These are phyloP conservation scores for Arabidopsis hybrid DNA, from an alignment of 441 rosid species.

Conservation along the genomic window DNA sequence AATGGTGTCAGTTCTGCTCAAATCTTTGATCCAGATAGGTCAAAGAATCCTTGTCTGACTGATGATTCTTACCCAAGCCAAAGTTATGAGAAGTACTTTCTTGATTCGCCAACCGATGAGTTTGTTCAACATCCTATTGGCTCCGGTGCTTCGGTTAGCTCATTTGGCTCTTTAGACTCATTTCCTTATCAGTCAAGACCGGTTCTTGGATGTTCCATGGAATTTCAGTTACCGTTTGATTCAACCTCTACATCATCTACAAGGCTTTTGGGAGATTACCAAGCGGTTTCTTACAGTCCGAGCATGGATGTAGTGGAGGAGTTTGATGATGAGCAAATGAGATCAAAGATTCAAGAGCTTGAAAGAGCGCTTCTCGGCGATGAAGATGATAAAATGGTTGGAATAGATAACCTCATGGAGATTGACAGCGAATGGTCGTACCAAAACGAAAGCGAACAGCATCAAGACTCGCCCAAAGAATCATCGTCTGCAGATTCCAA, in stretches of 20 bases:
- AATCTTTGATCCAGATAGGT: constrained; percentile 60
- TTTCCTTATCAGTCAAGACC: constrained; percentile 57
- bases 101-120: constrained; percentile 78
- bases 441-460: constrained; percentile 49
- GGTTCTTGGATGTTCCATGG: constrained; percentile 59
- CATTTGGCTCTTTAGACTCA: constrained; percentile 52
- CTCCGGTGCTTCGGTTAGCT: constrained; percentile 63
- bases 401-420: constrained; percentile 67
- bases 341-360: constrained; percentile 82
- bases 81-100: constrained; percentile 83
- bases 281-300: constrained; percentile 53
- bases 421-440: constrained; percentile 83
- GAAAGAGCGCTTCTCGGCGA: constrained; percentile 87
- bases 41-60: constrained; percentile 56
- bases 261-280: constrained; percentile 46
- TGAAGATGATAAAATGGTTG: constrained; percentile 63
- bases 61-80: constrained; percentile 72
- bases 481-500: constrained; percentile 80
- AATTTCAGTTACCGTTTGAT: constrained; percentile 47
- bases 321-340: constrained; percentile 64
- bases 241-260: constrained; percentile 45
- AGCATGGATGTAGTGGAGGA: constrained; percentile 64
- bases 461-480: constrained; percentile 86
- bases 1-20: constrained; percentile 56
- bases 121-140: constrained; percentile 58